These are phyloP conservation scores for Arthromyces matolae DNA, from an alignment of 768 basidiomycete species.

Conservation along the genomic window DNA sequence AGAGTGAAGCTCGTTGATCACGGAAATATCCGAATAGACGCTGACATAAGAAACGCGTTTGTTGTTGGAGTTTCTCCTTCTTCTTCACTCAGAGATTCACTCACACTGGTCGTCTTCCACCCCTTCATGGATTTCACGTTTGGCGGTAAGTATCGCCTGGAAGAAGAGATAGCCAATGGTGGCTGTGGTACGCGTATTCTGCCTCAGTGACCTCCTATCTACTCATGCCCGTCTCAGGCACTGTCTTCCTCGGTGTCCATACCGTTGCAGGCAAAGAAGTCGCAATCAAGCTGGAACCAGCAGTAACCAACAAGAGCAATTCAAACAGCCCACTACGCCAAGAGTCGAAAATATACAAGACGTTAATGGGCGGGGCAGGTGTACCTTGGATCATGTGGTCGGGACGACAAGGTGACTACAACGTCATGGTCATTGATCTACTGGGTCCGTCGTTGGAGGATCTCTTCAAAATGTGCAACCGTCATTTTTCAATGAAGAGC, in stretches of 20 bases:
- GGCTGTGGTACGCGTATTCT: conserved; percentile 57
- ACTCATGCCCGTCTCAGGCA: conserved; percentile 42
- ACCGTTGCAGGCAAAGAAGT: conserved; percentile 81
- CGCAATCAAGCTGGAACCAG: conserved; percentile 79
- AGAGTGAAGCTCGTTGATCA: too few relatives aligned
- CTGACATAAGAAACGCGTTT: conserved; percentile 25
- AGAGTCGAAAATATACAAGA: conserved; percentile 90
- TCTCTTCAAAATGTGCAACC: conserved; percentile 85
- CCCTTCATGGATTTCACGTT: conserved; percentile 42
- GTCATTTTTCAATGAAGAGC: conserved; percentile 92
- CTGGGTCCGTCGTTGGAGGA: conserved; percentile 88
- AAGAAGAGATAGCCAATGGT: conserved; percentile 77
- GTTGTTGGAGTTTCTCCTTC: conserved; percentile 4
- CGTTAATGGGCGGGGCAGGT: conserved; percentile 82
- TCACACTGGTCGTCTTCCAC: neutral
- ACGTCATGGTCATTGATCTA: conserved; percentile 97
- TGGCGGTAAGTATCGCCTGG: conserved; percentile 74
- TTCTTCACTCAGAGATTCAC: neutral
- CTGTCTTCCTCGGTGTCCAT: conserved; percentile 76
- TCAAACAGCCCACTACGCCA: conserved; percentile 69
- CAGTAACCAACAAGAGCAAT: conserved; percentile 35
- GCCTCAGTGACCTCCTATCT: conserved; percentile 1
- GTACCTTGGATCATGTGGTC: conserved; percentile 93
- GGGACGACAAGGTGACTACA: conserved; percentile 89
- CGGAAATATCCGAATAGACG: too few relatives aligned